Evolutionary conservation across 1,139 yeast species (phyloP), one percentile per base, ranked within the genome.

Genomic region (Groenewaldozyma auringiensis): DNA sequence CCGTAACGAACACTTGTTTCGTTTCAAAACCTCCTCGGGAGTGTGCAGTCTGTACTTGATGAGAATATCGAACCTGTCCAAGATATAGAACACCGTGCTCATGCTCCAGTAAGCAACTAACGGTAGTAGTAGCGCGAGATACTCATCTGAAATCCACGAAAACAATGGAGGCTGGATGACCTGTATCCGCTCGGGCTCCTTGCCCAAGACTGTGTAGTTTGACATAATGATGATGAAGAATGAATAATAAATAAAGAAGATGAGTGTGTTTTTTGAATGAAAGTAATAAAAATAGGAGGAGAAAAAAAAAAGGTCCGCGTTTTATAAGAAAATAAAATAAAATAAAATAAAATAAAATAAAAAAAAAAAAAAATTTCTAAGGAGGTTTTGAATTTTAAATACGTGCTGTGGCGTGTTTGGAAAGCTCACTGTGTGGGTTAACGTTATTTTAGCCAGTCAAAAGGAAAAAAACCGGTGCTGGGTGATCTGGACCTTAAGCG

Each of bases 21-120:
- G 75, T 45, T 75, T 63, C 41, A 71, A 61, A 48, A 87, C 87
- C 62, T 89, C 97, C 56, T 83, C 94, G 41, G 89, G 80, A 17
- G 97, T 92, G 63, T 92, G 98, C 46, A 92, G 86, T 53, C 97
- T 72, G 66, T 85, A 87, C 62, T 75, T 70, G 57, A 85, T 95
- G 37, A 92, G 86, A 55, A 86, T 67, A 60, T 86, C 76, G 54
- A 75, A 77, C 40, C 74, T 75, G 61, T 89, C 97, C 42, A 89
- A 68, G 9, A 83, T 50, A 61, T 84, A 88, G 73, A 86, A 92
- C 48, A 84, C 65, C 32, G 76, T 60, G 3, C 95, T 83, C 58
- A 81, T 79, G 1, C 68, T 46, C 97, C 97, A 92, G 65, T 92
- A 92, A 2, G 83, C 89, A 3, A 79, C 69, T 2, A 89, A 75